Base-by-base conservation (phyloP, 1,284 basidiomycete genomes). In the Irpex sp. region DNA sequence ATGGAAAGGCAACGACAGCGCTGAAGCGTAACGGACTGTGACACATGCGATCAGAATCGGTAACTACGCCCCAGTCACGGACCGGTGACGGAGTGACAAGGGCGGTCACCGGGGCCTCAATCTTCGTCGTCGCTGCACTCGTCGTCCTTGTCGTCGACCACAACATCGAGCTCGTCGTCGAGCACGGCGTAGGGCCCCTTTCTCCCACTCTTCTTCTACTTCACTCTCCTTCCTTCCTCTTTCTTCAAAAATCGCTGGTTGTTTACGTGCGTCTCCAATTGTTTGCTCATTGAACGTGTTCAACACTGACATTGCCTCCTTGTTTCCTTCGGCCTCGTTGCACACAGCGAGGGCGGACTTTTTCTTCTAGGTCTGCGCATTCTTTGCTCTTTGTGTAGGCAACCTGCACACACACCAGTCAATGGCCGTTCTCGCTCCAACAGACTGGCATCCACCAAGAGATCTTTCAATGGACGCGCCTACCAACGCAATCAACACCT, bases 341-440 rank as follows among this genome's bases (percentile, higher is more conserved):
- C 7, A 11, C n/a, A 43, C 58, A 63, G 59, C 58, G 60, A 59
- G 60, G 60, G 47, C 53, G 47, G 57, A 61, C 65, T 43, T 19
- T 53, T 53, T 36, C 60, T 54, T 59, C 55, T 60, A 59, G 59
- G 61, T 63, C 36, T 60, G 63, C 58, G 59, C 65, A 54, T 58
- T 35, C 47, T 50, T 58, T 59, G 49, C 60, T 62, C 66, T 59
- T 68, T 58, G 58, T 63, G 58, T 65, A 59, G 31, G 53, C 33
- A 33, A 55, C 19, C 53, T 55, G 53, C 66, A 66, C 64, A 60
- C 60, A 59, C 65, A 65, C 63, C 70, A 74, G 83, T 86, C 82
- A 81, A 90, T 90, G 88, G 89, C 88, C 77, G 82, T 89, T 81
- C 85, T 90, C 77, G 87, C 83, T 67, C 81, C 85, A 74, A 80